phyloP scores from a whole-genome alignment of 768 basidiomycete species.

The Sporobolomyces phaffii region DNA sequence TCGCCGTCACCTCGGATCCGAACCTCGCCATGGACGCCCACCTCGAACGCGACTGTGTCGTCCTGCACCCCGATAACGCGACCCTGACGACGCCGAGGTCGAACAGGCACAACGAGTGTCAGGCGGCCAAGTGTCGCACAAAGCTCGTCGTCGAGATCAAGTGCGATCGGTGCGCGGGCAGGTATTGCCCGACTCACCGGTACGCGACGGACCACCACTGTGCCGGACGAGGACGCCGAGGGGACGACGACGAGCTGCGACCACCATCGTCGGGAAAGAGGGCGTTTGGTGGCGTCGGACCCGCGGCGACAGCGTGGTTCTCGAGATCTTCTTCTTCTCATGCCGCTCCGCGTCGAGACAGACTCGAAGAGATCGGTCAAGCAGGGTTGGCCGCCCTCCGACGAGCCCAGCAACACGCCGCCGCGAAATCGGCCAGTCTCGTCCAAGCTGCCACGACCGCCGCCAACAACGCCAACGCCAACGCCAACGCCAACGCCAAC shows the following conservation, averaged over 20 bases:
- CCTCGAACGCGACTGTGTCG: conserved; percentile 18
- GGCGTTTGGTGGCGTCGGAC: no score
- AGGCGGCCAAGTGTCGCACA: conserved; percentile 17
- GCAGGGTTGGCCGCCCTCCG: conserved; percentile 26
- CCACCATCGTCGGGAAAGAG: no score
- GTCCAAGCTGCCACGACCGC: background rate
- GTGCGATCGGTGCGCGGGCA: conserved; percentile 14
- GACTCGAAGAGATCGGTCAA: background rate
- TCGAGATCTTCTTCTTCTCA: background rate
- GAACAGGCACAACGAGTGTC: conserved; percentile 18
- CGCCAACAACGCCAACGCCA: background rate
- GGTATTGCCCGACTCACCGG: conserved; percentile 32
- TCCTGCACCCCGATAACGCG: conserved; percentile 23
- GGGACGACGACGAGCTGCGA: no score
- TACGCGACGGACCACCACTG: conserved; percentile 33
- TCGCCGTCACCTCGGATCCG: conserved; percentile 22
- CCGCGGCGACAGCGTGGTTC: background rate
- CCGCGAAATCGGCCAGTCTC: background rate
- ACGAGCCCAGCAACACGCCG: conserved; percentile 20
- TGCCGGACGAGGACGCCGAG: background rate
- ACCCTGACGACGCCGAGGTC: background rate
- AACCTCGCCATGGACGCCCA: conserved; percentile 37
- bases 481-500: no score
- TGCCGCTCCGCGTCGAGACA: no score
- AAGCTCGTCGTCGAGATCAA: conserved; percentile 35